Percentiles rank a stretch among this genome's conserved stretches.
Evolutionary conservation across 139 green algal genomes (phyloP).

Genomic region (Marvania coccoides): DNA sequence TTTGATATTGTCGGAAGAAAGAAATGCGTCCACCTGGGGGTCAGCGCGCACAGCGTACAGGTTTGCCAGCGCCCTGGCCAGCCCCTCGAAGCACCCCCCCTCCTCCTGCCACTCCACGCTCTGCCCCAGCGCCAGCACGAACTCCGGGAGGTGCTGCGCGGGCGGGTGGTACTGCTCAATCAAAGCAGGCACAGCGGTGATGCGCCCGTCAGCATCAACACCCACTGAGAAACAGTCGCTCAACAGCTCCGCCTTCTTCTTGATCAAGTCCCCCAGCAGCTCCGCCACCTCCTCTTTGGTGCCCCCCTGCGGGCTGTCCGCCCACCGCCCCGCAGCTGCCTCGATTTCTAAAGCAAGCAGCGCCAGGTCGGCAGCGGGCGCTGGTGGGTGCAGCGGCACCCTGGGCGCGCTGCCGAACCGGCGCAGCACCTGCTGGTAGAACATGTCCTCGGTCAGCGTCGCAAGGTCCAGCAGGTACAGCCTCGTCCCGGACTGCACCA

Average conservation of each 20-base stretch:
- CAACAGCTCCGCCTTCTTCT: conserved; percentile 60
- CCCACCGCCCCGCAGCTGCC: conserved; percentile 50
- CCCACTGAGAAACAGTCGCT: conserved; percentile 52
- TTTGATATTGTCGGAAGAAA: not conserved
- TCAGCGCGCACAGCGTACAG: conserved; percentile 47
- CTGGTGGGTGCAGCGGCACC: conserved; percentile 42
- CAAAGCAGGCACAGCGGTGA: conserved; percentile 54
- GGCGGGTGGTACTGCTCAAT: conserved; percentile 45
- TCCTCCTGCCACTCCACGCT: conserved; percentile 68
- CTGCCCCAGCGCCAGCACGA: conserved; percentile 63
- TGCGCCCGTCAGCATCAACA: conserved; percentile 34
- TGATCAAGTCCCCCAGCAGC: conserved; percentile 47
- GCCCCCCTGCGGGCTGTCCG: conserved; percentile 32
- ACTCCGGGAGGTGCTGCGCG: conserved; percentile 42
- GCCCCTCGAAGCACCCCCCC: conserved; percentile 35
- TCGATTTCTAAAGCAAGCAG: conserved; percentile 55
- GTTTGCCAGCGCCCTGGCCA: conserved; percentile 50
- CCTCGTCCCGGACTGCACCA: conserved; percentile 76
- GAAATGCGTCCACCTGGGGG: not conserved
- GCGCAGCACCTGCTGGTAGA: conserved; percentile 74
- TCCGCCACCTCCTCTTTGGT: conserved; percentile 52
- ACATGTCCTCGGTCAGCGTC: conserved; percentile 62
- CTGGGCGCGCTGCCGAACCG: conserved; percentile 30
- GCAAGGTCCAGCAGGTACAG: conserved; percentile 77
- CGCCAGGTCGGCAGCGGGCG: conserved; percentile 46